Base-by-base conservation (phyloP, 257 asterid species). In the Fraxinus cuspidata region DNA sequence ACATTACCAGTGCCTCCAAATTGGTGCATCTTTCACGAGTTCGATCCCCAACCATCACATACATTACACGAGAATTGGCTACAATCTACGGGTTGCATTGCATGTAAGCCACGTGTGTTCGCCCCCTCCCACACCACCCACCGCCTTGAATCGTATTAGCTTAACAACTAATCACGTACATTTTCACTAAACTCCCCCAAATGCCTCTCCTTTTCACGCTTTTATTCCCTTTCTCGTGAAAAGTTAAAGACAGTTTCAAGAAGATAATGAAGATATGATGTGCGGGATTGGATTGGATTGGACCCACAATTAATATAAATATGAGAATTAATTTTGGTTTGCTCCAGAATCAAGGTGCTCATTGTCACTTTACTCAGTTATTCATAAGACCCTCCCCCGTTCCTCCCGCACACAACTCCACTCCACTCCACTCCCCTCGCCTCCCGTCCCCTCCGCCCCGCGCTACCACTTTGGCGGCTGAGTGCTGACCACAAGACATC, bases 61-160 rank as follows among this genome's bases (percentile, higher is more conserved):
- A 35, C 7, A 35, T 2, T 2, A 18, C 64, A 56, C 29, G 29
- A 56, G 65, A 56, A n/a, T 56, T 2, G 28, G 65, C 64, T 0
- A 53, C 9, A 53, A 53, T 53, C 64, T 19, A 53, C 6, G 3
- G 13, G 13, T 9, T n/a, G 29, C 27, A 28, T 10, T 58, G 66
- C 66, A 58, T 58, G 66, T 58, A 58, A n/a, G 66, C 66, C 66
- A 58, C 65, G 65, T 56, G 65, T 31, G 32, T 31, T 31, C 32
- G 32, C 32, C 66, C 66, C 66, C n/a, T n/a, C 12, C 23, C 18
- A 49, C 7, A 6, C 37, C 5, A 4, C 37, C 37, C 37, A 0
- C 37, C 37, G 7, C 18, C 63, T 7, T 58, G 0, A 58, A 58
- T 4, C 5, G 0, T 21, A 23, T 21, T 21, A 19, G 16, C 58